Conservation (phyloP, 495 filamentous ascomycete species). For the Daldinia vernicosa region DNA sequence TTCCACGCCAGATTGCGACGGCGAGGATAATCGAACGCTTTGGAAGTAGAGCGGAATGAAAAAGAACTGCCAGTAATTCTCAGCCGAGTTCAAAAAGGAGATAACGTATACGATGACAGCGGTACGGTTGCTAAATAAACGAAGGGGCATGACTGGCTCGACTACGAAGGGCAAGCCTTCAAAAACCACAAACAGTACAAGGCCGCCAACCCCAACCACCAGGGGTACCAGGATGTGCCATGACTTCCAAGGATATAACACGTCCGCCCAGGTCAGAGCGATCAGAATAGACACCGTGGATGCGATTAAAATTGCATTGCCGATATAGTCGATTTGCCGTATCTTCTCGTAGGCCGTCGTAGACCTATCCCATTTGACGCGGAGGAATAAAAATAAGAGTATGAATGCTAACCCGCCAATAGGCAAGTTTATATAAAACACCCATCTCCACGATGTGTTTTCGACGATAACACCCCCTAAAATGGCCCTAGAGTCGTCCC, state of each 20-base stretch:
- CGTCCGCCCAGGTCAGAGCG: slow-evolving; percentile 42
- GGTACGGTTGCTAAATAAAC: slow-evolving; percentile 45
- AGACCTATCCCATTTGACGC: slow-evolving; percentile 42
- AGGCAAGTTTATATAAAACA: slow-evolving; percentile 51
- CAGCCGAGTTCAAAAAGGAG: slow-evolving; percentile 40
- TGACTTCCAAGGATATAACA: slow-evolving; percentile 43
- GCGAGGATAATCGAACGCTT: slow-evolving; percentile 44
- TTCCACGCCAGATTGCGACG: slow-evolving; percentile 50
- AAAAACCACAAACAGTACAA: slow-evolving; percentile 35
- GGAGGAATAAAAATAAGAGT: slow-evolving; percentile 44
- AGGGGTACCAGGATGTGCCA: slow-evolving; percentile 47
- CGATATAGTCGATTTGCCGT: slow-evolving; percentile 42
- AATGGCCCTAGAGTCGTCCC: slow-evolving; percentile 78
- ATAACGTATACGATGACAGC: slow-evolving; percentile 35
- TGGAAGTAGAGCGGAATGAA: slow-evolving; percentile 63
- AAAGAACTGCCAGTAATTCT: slow-evolving; percentile 51
- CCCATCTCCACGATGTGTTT: slow-evolving; percentile 39
- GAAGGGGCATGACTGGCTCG: slow-evolving; percentile 45
- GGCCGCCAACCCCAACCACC: slow-evolving; percentile 36
- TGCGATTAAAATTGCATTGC: slow-evolving; percentile 46
- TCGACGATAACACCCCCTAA: slow-evolving; percentile 78
- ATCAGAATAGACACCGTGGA: slow-evolving; percentile 44
- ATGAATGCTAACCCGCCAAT: slow-evolving; percentile 42
- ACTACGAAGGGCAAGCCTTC: slow-evolving; percentile 33
- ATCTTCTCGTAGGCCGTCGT: slow-evolving; percentile 31